Base-by-base conservation (phyloP, 2,329 filamentous ascomycete species). In the Mycosphaerella sp. region DNA sequence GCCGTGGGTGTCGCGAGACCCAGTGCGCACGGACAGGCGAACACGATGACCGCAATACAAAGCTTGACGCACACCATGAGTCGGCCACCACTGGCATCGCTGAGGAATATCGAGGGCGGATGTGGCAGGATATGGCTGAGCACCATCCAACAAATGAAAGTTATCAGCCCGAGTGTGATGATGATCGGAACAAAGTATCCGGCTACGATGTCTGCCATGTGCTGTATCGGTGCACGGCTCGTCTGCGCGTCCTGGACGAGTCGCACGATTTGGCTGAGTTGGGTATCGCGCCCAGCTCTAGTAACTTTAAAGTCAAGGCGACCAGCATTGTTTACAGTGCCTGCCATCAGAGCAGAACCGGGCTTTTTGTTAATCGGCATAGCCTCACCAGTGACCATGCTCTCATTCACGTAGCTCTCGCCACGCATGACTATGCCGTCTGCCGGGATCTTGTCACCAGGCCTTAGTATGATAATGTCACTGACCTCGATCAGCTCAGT, bases 211-310 rank as follows among this genome's bases (percentile, higher is more conserved):
- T 98, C 93, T 3, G 90, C 93, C 65, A 97, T 80, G 40, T 88
- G 82, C 69, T 98, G 93, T 53, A 98, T 98, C 0, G 93, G 93
- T 6, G 93, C 93, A 35, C 93, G 82, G 46, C 83, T 91, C 2
- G 91, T 97, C 69, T 98, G 93, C 2, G 93, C 93, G 67, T 96
- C 89, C 70, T 98, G 93, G 0, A 98, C 93, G n/a, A 97, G 80
- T 69, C 91, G 93, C 57, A 98, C 93, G 59, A 98, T 98, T 70
- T 97, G 93, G 70, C 89, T 95, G 50, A 98, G 83, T 68, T 97
- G 91, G 0, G 93, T 98, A 65, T 98, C 91, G 56, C 90, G 86
- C 43, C 93, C 93, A 32, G 91, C 90, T 61, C 91, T 82, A 3
- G 87, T 95, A 53, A 98, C 93, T 39, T 87, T 83, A 70, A 97